These are phyloP conservation scores for Erysimum cheiranthoides DNA, from an alignment of 345 rosid genomes.

Conservation along the genomic window DNA sequence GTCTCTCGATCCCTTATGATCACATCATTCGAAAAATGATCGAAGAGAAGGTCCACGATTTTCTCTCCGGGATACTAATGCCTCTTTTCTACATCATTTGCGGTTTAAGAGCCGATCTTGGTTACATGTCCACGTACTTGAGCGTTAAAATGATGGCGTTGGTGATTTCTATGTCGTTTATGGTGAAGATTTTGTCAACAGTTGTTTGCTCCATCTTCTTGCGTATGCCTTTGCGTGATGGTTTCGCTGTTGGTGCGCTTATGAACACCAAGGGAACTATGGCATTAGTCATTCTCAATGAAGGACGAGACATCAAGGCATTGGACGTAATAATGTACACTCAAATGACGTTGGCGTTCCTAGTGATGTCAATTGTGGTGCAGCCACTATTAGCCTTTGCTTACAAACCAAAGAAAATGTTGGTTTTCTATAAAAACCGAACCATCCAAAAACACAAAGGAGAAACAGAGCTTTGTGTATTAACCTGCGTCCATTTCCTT, in stretches of 20 bases:
- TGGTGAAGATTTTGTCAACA: slow-evolving; percentile 54
- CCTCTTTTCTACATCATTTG: slow-evolving; percentile 58
- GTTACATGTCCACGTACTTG: background rate
- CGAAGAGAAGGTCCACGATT: slow-evolving; percentile 55
- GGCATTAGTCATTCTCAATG: slow-evolving; percentile 56
- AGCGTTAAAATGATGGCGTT: background rate
- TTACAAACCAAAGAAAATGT: slow-evolving; percentile 45
- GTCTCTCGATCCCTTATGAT: slow-evolving; percentile 60
- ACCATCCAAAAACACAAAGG: slow-evolving; percentile 49
- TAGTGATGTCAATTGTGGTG: slow-evolving; percentile 54
- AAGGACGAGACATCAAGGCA: slow-evolving; percentile 52
- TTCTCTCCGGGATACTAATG: slow-evolving; percentile 50
- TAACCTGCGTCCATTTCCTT: slow-evolving; percentile 50
- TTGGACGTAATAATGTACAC: slow-evolving; percentile 52
- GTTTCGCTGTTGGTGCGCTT: slow-evolving; percentile 55
- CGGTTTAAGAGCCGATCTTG: slow-evolving; percentile 49
- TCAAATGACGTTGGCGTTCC: slow-evolving; percentile 44
- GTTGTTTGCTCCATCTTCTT: slow-evolving; percentile 40
- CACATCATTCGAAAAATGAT: slow-evolving; percentile 43
- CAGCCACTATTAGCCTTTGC: slow-evolving; percentile 47
- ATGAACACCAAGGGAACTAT: slow-evolving; percentile 77
- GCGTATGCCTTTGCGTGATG: slow-evolving; percentile 49
- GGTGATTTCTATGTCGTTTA: slow-evolving; percentile 30
- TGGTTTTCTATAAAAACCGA: slow-evolving; percentile 44
- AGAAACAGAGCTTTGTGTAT: slow-evolving; percentile 49